Percentiles rank a stretch among this genome's conserved stretches.
These are phyloP conservation scores for Edaphochlamys debaryana DNA, from an alignment of 139 green algal species.

Conservation along the genomic window DNA sequence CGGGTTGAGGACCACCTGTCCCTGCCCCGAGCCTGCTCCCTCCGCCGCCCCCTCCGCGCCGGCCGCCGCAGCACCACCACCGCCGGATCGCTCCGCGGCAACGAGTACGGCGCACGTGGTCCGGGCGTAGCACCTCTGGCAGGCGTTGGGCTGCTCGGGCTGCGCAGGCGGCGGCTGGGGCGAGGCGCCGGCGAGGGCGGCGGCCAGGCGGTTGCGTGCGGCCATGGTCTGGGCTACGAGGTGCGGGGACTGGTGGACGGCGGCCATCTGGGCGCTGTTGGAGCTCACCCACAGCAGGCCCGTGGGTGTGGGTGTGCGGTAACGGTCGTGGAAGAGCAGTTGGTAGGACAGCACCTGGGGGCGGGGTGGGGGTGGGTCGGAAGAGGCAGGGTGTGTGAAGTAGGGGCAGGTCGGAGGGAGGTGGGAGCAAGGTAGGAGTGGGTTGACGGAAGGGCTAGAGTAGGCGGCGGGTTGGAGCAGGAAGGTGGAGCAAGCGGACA, in stretches of 20 bases:
- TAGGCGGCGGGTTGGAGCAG: too few relatives aligned
- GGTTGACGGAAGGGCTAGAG: too few relatives aligned
- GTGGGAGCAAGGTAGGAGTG: too few relatives aligned
- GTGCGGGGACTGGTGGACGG: too few relatives aligned
- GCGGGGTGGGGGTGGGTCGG: too few relatives aligned
- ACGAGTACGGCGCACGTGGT: slow-evolving; percentile 68
- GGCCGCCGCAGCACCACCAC: slow-evolving; percentile 3
- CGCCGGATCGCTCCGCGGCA: slow-evolving; percentile 61
- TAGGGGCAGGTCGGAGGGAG: too few relatives aligned
- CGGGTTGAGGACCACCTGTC: neutral
- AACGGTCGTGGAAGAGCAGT: slow-evolving; percentile 86
- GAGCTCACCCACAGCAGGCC: slow-evolving; percentile 83
- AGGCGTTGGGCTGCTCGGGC: slow-evolving; percentile 1
- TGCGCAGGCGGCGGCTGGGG: slow-evolving; percentile 57
- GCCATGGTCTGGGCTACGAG: slow-evolving; percentile 54
- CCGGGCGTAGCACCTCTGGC: neutral
- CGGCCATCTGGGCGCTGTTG: too few relatives aligned
- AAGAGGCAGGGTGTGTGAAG: too few relatives aligned
- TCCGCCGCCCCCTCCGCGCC: slow-evolving; percentile 39
- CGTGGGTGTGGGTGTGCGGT: slow-evolving; percentile 52
- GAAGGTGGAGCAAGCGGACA: too few relatives aligned
- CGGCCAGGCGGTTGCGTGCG: slow-evolving; percentile 66
- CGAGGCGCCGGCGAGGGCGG: slow-evolving; percentile 47
- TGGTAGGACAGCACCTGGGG: slow-evolving; percentile 90
- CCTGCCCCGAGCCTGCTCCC: neutral